Percentiles rank a stretch among this genome's conserved stretches.
Evolutionary conservation across 2,329 filamentous ascomycete genomes (phyloP).

Genomic region (Cladosporium cucumerinum): DNA sequence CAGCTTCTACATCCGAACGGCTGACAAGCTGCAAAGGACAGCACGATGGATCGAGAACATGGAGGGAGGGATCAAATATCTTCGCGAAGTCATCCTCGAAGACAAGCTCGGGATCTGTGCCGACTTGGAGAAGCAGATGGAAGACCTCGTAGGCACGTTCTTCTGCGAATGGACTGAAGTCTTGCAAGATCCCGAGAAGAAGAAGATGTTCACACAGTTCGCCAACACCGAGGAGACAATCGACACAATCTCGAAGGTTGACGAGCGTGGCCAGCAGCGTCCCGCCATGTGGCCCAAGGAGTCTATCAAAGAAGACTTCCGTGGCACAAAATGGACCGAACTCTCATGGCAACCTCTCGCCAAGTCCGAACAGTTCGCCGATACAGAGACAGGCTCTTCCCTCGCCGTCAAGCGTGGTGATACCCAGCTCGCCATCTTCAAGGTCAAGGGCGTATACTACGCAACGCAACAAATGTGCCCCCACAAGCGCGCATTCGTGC

Average conservation of each 20-base stretch:
- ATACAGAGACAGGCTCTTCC: slow-evolving; percentile 67
- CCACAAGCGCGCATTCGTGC: slow-evolving; percentile 85
- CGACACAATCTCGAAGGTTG: slow-evolving; percentile 63
- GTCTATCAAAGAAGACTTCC: slow-evolving; percentile 67
- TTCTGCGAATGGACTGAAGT: slow-evolving; percentile 93
- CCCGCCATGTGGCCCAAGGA: slow-evolving; percentile 76
- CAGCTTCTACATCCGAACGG: slow-evolving; percentile 90
- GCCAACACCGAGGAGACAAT: slow-evolving; percentile 73
- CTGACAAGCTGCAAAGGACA: slow-evolving; percentile 84
- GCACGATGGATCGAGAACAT: slow-evolving; percentile 83
- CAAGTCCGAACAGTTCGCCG: slow-evolving; percentile 65
- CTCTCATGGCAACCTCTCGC: slow-evolving; percentile 79
- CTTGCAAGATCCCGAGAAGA: slow-evolving; percentile 64
- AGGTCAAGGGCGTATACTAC: slow-evolving; percentile 75
- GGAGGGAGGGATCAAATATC: slow-evolving; percentile 78
- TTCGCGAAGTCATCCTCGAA: slow-evolving; percentile 76
- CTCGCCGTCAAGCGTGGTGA: slow-evolving; percentile 81
- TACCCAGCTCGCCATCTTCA: slow-evolving; percentile 84
- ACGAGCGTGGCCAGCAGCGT: slow-evolving; percentile 68
- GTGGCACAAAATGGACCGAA: slow-evolving; percentile 62
- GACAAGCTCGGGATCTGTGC: slow-evolving; percentile 84
- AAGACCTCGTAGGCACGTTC: slow-evolving; percentile 75
- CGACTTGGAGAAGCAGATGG: slow-evolving; percentile 83
- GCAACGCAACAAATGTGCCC: slow-evolving; percentile 93
- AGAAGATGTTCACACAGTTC: slow-evolving; percentile 75